phyloP scores from a whole-genome alignment of 371 early-diverging fungal genomes.

The Mortierella polycephala region DNA sequence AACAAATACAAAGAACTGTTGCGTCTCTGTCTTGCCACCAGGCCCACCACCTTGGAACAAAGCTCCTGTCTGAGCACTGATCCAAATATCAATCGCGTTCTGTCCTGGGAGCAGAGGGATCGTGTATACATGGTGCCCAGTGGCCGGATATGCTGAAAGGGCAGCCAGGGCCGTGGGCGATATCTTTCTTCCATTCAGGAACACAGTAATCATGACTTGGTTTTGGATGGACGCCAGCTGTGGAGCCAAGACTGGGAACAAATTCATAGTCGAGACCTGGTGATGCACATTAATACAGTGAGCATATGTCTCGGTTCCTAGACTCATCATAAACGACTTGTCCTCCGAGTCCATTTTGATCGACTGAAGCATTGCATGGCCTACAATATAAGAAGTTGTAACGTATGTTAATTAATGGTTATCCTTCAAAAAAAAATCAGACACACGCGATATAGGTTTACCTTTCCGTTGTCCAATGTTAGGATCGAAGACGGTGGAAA shows the following conservation, averaged over 20 bases:
- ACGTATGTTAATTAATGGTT: no score
- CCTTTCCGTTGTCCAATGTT: conserved; percentile 44
- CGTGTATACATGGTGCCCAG: conserved; percentile 50
- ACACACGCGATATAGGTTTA: neutral
- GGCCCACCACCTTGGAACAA: conserved; percentile 49
- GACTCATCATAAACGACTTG: conserved; percentile 46
- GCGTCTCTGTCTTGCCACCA: conserved; percentile 51
- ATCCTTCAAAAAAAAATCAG: neutral
- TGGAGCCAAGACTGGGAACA: conserved; percentile 36
- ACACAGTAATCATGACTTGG: conserved; percentile 48
- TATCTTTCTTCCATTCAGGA: conserved; percentile 52
- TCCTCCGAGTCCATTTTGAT: conserved; percentile 46
- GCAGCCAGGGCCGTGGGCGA: conserved; percentile 31
- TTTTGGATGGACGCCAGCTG: conserved; percentile 45
- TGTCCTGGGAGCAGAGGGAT: conserved; percentile 32
- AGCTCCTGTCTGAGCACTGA: conserved; percentile 47
- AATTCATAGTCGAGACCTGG: conserved; percentile 26
- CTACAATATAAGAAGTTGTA: conserved; percentile 8
- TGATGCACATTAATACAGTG: conserved; percentile 35
- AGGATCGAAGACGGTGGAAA: conserved; percentile 36
- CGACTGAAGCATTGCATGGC: conserved; percentile 45
- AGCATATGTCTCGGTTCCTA: conserved; percentile 38
- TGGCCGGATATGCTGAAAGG: conserved; percentile 18
- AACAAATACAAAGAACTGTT: conserved; percentile 48
- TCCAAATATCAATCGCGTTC: conserved; percentile 50